Conservation (phyloP, 768 basidiomycete species). For the Tulasnella sp. region DNA sequence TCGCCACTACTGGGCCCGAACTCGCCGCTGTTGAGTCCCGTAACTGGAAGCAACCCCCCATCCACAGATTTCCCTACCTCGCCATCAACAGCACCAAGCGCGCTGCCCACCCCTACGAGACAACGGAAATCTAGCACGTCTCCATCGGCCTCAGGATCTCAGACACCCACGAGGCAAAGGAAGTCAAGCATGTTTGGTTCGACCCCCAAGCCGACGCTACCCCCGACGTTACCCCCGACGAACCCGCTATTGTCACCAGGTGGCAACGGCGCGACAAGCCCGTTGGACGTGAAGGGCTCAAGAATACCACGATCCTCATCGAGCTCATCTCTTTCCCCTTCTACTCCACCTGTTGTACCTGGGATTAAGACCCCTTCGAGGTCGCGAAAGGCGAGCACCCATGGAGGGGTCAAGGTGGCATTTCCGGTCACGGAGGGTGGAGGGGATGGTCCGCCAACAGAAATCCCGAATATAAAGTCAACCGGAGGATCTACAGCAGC, state of each 20-base stretch:
- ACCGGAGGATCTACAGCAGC: not conserved
- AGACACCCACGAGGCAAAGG: not conserved
- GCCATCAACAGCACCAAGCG: not conserved
- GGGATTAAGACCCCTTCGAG: too few species aligned
- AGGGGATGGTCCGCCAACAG: not conserved
- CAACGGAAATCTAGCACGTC: not conserved
- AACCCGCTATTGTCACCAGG: too few species aligned
- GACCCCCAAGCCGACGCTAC: not conserved
- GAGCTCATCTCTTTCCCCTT: too few species aligned
- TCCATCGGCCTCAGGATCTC: not conserved
- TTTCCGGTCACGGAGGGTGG: conserved; percentile 6
- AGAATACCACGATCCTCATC: too few species aligned
- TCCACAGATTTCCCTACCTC: not conserved
- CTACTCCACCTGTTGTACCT: too few species aligned
- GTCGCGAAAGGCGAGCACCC: too few species aligned
- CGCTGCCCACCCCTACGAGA: not conserved
- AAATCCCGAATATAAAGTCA: not conserved
- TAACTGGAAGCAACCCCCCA: too few species aligned
- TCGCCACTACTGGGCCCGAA: not conserved
- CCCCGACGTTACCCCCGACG: not conserved
- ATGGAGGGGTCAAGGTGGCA: not conserved
- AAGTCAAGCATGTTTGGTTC: conserved; percentile 7
- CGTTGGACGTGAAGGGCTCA: too few species aligned
- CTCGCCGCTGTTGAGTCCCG: too few species aligned
- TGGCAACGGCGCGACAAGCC: too few species aligned